Evolutionary conservation across 352 stramenopile species (phyloP), one percentile per base, ranked within the genome.

Genomic region (Phytophthora tubulina): DNA sequence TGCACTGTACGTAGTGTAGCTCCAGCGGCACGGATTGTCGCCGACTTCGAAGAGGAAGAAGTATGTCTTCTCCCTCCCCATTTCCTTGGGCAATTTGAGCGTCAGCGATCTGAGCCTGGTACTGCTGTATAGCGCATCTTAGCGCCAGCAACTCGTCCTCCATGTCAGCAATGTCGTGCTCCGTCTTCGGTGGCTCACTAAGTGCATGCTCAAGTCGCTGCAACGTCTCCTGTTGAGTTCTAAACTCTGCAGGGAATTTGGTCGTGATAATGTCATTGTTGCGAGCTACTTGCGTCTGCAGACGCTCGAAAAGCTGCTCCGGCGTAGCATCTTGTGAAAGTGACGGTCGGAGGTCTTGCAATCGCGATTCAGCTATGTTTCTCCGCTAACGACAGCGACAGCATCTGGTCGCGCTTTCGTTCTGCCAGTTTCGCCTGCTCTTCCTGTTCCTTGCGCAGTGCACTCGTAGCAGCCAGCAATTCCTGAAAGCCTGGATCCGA

Each of bases 401-500:
- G 83, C 69, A 96, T 83, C 68, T 99, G 96, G 61, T 98, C 92
- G 13, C 81, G 75, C 72, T 96, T 90, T 55, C 95, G 84, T 46
- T 98, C 94, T 9, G 82, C 77, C 14, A 98, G 85, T 61, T 97
- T 96, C 30, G 95, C 89, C 53, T 98, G 91, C 54, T 99, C 93
- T 78, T 99, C 96, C 75, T 99, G 96, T 67, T 97, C 91, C 65
- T 98, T 92, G 15, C 97, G 90, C 51, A 99, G 75, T 9, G 87
- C 78, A 63, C 88, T 98, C 30, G 95, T 98, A 41, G 91, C 93
- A 41, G 93, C 86, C 27, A 98, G 73, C 15, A 98, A 88, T 15
- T 94, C 92, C 46, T 95, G 82, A 56, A 98, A 98, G 21, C 61
- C 56, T 27, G 70, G 62, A 21, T 77, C 70, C 53, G 81, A 82